A percentile compares a stretch with the other conserved stretches of the same genome.
Conservation (phyloP, 2,329 filamentous ascomycete species). For the Ophiosphaerella korrae region DNA sequence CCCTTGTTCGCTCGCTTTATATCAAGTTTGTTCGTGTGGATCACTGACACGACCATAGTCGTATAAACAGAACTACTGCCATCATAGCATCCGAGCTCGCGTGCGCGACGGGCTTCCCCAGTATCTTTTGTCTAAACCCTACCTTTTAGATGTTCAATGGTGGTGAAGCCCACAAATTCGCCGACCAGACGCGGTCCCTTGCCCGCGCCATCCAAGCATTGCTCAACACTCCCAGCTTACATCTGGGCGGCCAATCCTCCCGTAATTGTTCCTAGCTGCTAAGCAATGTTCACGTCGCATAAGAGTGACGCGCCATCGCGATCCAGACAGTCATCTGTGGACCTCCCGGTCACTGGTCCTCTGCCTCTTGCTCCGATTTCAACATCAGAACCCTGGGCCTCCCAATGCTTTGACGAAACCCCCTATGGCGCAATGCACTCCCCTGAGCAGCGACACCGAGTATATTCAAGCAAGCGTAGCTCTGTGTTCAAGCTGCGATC, state of each 20-base stretch:
- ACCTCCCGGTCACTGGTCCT: constrained; percentile 31
- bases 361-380: constrained; percentile 29
- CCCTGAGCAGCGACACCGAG: constrained; percentile 34
- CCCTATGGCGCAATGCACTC: constrained; percentile 36
- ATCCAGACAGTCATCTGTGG: constrained; percentile 43
- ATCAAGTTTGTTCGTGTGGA: constrained; percentile 24
- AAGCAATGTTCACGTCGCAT: constrained; percentile 46
- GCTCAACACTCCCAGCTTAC: constrained; percentile 27
- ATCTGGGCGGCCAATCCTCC: constrained; percentile 8
- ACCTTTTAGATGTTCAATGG: constrained; percentile 29
- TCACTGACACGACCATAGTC: constrained; percentile 33
- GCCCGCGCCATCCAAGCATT: constrained; percentile 27
- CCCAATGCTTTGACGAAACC: constrained; percentile 30
- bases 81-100: constrained; percentile 29
- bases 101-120: constrained; percentile 31
- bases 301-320: constrained; percentile 36
- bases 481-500: constrained; percentile 47
- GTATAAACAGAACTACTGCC: constrained; percentile 6
- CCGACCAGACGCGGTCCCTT: constrained; percentile 34
- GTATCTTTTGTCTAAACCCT: constrained; percentile 20
- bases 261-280: constrained; percentile 11
- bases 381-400: constrained; percentile 28
- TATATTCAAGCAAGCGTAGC: constrained; percentile 30
- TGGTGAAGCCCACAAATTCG: constrained; percentile 25
- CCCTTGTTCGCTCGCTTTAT: constrained; percentile 17